Percentiles rank a stretch among this genome's conserved stretches.
Evolutionary conservation across 768 basidiomycete species (phyloP).

Genomic region (Tubosaeta sp.): DNA sequence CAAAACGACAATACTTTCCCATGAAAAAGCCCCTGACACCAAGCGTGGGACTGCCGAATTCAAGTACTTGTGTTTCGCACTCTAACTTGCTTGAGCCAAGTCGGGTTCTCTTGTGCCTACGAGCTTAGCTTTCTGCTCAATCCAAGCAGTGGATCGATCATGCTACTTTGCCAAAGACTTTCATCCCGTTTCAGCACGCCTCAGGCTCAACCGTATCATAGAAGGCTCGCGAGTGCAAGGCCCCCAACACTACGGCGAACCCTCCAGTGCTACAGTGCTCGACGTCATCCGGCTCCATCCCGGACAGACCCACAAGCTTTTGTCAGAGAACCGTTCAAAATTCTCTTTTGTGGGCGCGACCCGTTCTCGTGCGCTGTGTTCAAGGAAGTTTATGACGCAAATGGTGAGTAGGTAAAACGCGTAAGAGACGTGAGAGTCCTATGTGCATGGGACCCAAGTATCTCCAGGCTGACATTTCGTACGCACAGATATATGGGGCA

Average conservation of each 20-base stretch:
- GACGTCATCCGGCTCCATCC: neutral
- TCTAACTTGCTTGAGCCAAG: too few relatives aligned
- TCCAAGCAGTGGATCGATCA: too few relatives aligned
- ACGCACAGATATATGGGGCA: constrained; percentile 72
- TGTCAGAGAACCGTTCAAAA: constrained; percentile 46
- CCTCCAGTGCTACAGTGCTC: neutral
- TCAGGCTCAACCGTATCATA: too few relatives aligned
- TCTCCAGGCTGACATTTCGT: neutral
- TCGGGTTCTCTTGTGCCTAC: too few relatives aligned
- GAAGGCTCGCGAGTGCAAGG: too few relatives aligned
- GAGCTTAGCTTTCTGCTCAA: too few relatives aligned
- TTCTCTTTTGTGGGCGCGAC: constrained; percentile 87
- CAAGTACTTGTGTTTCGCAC: too few relatives aligned
- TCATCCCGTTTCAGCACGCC: too few relatives aligned
- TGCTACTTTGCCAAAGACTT: too few relatives aligned
- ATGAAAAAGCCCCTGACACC: constrained; percentile 5
- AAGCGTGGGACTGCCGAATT: too few relatives aligned
- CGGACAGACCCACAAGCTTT: neutral
- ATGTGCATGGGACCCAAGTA: neutral
- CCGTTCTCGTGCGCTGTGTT: constrained; percentile 80
- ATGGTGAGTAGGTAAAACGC: constrained; percentile 40
- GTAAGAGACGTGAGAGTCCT: neutral
- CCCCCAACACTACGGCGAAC: neutral
- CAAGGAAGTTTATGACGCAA: constrained; percentile 53
- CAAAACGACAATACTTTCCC: constrained; percentile 5